Percentiles rank a stretch among this genome's conserved stretches.
Conservation (phyloP, 306 rosid species). For the Notholithocarpus densiflorus region DNA sequence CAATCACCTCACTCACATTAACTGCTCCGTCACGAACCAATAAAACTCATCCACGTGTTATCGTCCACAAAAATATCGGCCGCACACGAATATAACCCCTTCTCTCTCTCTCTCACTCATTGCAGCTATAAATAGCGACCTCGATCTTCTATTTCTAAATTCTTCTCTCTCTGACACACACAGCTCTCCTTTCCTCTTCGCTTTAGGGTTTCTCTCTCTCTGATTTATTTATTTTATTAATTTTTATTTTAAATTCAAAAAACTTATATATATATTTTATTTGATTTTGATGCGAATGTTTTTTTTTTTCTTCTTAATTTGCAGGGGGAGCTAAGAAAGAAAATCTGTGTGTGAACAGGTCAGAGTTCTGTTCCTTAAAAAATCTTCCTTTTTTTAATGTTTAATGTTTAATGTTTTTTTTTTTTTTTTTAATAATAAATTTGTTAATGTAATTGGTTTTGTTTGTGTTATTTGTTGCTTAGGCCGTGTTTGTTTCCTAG, state of each 20-base stretch:
- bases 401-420: neutral
- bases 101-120: neutral
- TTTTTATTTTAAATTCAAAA: neutral
- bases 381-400: neutral
- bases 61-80: neutral
- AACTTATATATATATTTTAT: neutral
- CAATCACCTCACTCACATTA: too few relatives aligned
- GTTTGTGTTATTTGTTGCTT: neutral
- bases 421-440: neutral
- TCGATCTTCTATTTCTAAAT: neutral
- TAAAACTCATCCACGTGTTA: neutral
- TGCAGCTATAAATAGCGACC: neutral
- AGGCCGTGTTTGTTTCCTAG: neutral
- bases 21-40: neutral
- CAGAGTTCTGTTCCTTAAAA: neutral
- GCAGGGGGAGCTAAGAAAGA: neutral
- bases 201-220: constrained; percentile 3
- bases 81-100: neutral
- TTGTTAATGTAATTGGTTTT: too few relatives aligned
- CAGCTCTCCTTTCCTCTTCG: constrained; percentile 20
- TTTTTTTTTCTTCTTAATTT: neutral
- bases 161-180: constrained; percentile 14
- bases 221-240: neutral
- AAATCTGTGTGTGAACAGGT: neutral
- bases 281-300: neutral